These are phyloP conservation scores for Epichloe gansuensis DNA, from an alignment of 2,329 filamentous ascomycete species.

Conservation along the genomic window DNA sequence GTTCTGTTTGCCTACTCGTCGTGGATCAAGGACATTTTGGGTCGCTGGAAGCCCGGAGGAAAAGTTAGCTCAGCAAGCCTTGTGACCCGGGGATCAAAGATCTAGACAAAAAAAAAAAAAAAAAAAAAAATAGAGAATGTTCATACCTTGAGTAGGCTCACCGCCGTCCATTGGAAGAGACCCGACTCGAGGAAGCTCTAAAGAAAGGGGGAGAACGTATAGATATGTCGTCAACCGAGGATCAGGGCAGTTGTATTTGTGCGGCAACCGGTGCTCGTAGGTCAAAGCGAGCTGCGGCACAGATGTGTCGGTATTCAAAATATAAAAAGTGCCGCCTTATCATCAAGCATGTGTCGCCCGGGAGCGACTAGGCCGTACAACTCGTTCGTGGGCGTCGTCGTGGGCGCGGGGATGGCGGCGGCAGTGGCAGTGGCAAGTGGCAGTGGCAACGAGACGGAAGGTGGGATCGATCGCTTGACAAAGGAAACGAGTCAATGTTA, in stretches of 20 bases:
- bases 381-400: neutral
- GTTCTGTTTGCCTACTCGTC: conserved; percentile 66
- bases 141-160: conserved; percentile 30
- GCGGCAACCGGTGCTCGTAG: neutral
- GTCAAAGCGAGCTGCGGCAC: neutral
- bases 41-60: conserved; percentile 7
- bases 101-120: neutral
- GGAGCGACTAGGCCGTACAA: neutral
- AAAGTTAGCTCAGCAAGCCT: neutral
- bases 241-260: neutral
- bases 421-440: neutral
- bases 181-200: conserved; percentile 8
- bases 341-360: neutral
- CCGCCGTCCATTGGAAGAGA: conserved; percentile 31
- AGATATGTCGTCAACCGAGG: neutral
- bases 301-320: neutral
- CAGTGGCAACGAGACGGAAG: neutral
- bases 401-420: neutral
- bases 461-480: neutral
- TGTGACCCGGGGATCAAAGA: neutral
- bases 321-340: neutral
- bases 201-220: neutral
- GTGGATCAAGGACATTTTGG: conserved; percentile 55
- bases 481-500: neutral
- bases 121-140: neutral